A percentile compares a stretch with the other conserved stretches of the same genome.
phyloP scores from a whole-genome alignment of 345 rosid species.

The Cardamine chenopodiifolia region DNA sequence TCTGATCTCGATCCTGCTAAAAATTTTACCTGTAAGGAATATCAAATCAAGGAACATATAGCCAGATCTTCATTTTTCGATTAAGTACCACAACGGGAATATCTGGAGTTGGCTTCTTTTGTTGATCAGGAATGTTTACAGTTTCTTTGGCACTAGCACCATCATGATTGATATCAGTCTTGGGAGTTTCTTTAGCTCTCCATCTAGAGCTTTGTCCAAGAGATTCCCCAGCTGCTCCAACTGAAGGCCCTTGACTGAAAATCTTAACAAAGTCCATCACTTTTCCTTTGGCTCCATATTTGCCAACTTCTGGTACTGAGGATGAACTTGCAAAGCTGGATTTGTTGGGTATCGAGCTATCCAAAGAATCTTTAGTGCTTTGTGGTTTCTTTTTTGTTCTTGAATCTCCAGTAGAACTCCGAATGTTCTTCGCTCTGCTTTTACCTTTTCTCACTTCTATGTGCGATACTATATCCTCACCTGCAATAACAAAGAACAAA shows the following conservation, averaged over 20 bases:
- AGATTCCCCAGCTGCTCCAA: conserved; percentile 42
- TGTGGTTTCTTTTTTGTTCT: conserved; percentile 51
- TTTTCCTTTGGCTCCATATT: conserved; percentile 56
- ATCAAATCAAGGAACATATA: conserved; percentile 14
- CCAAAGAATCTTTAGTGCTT: conserved; percentile 31
- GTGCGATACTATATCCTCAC: conserved; percentile 31
- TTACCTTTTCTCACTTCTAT: conserved; percentile 45
- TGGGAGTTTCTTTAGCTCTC: conserved; percentile 44
- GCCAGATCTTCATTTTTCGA: conserved; percentile 4
- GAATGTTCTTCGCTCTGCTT: conserved; percentile 43
- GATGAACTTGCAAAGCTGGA: conserved; percentile 40
- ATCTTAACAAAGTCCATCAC: conserved; percentile 79
- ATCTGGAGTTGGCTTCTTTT: conserved; percentile 32
- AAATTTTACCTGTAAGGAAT: conserved; percentile 1
- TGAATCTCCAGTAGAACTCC: conserved; percentile 38
- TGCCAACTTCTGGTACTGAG: conserved; percentile 41
- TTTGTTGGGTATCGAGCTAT: conserved; percentile 40
- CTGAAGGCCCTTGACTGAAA: conserved; percentile 64
- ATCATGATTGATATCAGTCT: conserved; percentile 34
- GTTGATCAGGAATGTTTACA: conserved; percentile 24
- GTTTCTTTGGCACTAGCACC: conserved; percentile 34
- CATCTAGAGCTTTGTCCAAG: conserved; percentile 48
- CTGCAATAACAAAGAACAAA: conserved; percentile 48
- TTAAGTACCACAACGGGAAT: conserved; percentile 41
- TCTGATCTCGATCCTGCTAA: conserved; percentile 27